These are phyloP conservation scores for Daldinia childiae DNA, from an alignment of 495 filamentous ascomycete genomes.

Conservation along the genomic window DNA sequence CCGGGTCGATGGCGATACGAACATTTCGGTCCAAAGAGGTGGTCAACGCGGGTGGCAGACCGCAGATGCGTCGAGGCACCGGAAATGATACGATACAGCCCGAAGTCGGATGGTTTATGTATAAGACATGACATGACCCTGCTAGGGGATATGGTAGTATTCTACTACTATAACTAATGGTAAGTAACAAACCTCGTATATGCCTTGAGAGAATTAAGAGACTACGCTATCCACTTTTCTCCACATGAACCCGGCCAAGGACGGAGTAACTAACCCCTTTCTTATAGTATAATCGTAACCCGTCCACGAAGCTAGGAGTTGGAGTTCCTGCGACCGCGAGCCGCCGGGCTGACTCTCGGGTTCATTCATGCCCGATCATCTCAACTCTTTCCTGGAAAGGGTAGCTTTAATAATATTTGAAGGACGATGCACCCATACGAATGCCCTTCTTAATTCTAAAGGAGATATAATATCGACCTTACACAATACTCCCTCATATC, in stretches of 20 bases:
- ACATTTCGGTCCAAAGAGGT: conserved; percentile 33
- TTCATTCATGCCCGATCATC: background rate
- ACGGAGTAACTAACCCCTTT: conserved; percentile 9
- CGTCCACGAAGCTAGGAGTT: background rate
- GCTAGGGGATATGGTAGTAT: conserved; percentile 13
- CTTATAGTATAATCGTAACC: conserved; percentile 24
- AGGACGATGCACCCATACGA: background rate
- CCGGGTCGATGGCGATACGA: conserved; percentile 50
- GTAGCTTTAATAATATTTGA: background rate
- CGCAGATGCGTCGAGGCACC: conserved; percentile 26
- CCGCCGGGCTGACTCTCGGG: conserved; percentile 1
- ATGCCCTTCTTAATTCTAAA: background rate
- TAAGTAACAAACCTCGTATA: conserved; percentile 19
- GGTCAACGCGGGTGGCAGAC: conserved; percentile 6
- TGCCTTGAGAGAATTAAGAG: background rate
- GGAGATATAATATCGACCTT: background rate
- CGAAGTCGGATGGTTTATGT: conserved; percentile 54
- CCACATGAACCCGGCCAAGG: background rate
- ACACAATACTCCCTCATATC: too few species aligned
- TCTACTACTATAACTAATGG: conserved; percentile 28
- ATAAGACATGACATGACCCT: conserved; percentile 40
- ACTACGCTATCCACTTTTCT: background rate
- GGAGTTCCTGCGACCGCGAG: background rate
- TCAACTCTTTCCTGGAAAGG: background rate
- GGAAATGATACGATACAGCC: conserved; percentile 52